Base-by-base conservation (phyloP, 257 asterid genomes). In the Euphrasia confusa region DNA sequence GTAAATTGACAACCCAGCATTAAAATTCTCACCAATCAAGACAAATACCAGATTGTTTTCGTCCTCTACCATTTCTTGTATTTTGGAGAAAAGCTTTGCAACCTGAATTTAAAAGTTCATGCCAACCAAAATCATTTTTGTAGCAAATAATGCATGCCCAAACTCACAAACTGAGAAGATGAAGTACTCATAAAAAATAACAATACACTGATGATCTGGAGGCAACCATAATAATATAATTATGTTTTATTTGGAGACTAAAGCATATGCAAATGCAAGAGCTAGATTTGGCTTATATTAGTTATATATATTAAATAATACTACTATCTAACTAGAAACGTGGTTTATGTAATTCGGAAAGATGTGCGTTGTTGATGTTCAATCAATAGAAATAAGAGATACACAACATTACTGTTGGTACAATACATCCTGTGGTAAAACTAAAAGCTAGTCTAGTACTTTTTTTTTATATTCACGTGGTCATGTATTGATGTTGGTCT, bases 61-160 rank as follows among this genome's bases (percentile, higher is more conserved):
- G 73, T 90, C 97, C 79, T 90, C 97, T 53, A 90, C 93, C 97
- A 90, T 90, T 81, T 90, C 97, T 76, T 87, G 95, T 69, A 90
- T 90, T 72, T 89, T 89, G 35, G 89, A 77, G 83, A 93, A 93
- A 67, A 93, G 94, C 75, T 89, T 93, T 47, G 97, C 97, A 24
- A 89, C 99, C 99, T 93, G 65, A 74, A 72, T 68, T 71, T 30
- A 39, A 66, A 74, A 53, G 60, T 39, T 39, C 42, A 42, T 47
- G 57, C 10, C 56, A 49, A 54, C 26, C 66, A 68, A 18, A 13
- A 14, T 57, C 26, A 28, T 24, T 61, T 35, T 13, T 17, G 32
- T 37, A 4, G 49, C 60, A 48, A 30, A 71, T 10, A 15, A 21
- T 61, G 15, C 3, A 42, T 42, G 49, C 15, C 18, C 18, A 53